Evolutionary conservation across 306 rosid genomes (phyloP).

Genomic region (Trichosanthes truncata): DNA sequence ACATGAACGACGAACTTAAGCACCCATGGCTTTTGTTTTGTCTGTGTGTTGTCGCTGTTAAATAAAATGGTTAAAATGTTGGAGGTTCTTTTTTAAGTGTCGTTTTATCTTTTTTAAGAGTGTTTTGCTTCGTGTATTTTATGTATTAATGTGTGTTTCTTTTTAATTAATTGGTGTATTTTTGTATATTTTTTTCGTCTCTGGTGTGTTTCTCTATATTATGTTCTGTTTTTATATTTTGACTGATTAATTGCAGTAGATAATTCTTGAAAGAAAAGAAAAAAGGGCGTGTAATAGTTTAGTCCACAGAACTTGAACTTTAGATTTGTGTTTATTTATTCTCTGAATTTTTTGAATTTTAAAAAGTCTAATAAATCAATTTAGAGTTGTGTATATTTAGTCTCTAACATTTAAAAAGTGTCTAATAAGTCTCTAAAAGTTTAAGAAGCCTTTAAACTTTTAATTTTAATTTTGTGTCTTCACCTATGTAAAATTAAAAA

Average conservation of each 20-base stretch:
- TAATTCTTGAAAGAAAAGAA: neutral
- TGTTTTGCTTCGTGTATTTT: neutral
- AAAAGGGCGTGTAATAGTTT: too few relatives aligned
- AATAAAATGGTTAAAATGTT: slow-evolving; percentile 1
- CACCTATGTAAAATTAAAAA: too few relatives aligned
- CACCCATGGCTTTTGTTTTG: neutral
- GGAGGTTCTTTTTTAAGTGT: neutral
- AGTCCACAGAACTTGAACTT: too few relatives aligned
- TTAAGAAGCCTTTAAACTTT: too few relatives aligned
- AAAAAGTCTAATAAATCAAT: too few relatives aligned
- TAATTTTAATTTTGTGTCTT: too few relatives aligned
- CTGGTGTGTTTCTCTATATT: neutral
- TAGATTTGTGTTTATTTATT: too few relatives aligned
- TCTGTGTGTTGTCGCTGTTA: neutral
- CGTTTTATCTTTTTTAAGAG: neutral
- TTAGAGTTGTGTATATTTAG: too few relatives aligned
- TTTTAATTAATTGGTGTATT: neutral
- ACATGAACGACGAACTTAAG: neutral
- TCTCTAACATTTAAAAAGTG: too few relatives aligned
- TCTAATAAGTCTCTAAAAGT: too few relatives aligned
- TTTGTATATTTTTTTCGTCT: neutral
- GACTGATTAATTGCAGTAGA: too few relatives aligned
- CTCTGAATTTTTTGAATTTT: too few relatives aligned
- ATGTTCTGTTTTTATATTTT: neutral
- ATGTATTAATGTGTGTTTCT: neutral